phyloP scores from a whole-genome alignment of 805 yeast species.

The Wickerhamomyces silvicola region DNA sequence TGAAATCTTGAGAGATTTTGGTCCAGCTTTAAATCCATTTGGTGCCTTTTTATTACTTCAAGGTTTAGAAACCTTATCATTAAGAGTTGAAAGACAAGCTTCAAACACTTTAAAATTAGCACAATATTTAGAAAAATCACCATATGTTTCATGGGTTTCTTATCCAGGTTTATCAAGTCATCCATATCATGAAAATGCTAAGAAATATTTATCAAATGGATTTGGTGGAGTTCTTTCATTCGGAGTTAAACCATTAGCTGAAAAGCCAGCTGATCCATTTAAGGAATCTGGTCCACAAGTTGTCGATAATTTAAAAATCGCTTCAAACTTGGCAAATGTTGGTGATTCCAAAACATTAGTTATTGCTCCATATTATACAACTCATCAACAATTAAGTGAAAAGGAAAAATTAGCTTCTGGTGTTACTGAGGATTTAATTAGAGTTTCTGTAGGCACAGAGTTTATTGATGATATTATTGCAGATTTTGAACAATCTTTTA shows the following conservation, averaged over 20 bases:
- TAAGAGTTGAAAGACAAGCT: constrained; percentile 91
- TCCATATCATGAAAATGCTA: constrained; percentile 72
- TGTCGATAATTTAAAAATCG: constrained; percentile 77
- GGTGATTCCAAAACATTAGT: constrained; percentile 95
- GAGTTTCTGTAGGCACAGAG: constrained; percentile 90
- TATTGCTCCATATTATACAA: constrained; percentile 93
- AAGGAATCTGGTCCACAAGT: constrained; percentile 74
- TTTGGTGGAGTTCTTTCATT: constrained; percentile 87
- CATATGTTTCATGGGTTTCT: constrained; percentile 81
- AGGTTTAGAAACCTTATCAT: constrained; percentile 90
- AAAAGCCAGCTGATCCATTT: constrained; percentile 52
- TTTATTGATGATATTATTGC: constrained; percentile 84
- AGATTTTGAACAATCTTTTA: constrained; percentile 84
- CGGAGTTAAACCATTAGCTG: constrained; percentile 69
- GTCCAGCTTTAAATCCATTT: constrained; percentile 85
- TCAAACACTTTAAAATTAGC: constrained; percentile 79
- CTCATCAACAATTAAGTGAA: constrained; percentile 85
- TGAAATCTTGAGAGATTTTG: constrained; percentile 86
- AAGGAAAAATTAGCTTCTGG: constrained; percentile 80
- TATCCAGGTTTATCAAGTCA: constrained; percentile 84
- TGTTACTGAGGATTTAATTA: constrained; percentile 80
- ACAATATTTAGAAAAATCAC: constrained; percentile 60
- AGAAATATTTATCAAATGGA: constrained; percentile 73
- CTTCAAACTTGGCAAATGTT: constrained; percentile 91
- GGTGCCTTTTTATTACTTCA: constrained; percentile 80